Base-by-base conservation (phyloP, 2,329 filamentous ascomycete species). In the Epichloe brachyelytri region DNA sequence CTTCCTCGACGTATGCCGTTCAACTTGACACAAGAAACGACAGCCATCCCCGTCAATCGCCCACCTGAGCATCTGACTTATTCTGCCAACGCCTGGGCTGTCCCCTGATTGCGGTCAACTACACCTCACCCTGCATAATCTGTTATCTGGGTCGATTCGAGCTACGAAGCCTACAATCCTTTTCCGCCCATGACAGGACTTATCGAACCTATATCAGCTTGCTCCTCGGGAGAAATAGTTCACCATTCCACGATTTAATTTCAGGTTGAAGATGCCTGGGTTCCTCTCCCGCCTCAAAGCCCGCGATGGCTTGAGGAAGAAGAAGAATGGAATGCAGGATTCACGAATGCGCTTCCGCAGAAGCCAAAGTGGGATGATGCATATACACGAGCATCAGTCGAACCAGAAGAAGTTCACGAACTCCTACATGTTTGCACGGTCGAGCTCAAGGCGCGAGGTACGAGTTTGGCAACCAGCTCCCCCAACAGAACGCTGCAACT, bases 401-500 rank as follows among this genome's bases (percentile, higher is more conserved):
- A 88, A 49, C 86, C 90, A 5, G 88, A 95, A 58, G 93, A 98
- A 71, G 83, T 98, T 46, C 84, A 90, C 61, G 89, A 95, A 63
- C 72, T 98, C 55, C 75, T 97, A 48, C 79, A 83, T 64, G 81
- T 83, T 58, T 96, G 89, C 71, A 94, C 90, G 11, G 77, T 83
- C 51, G 93, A 98, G 71, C 79, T 98, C 67, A 98, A 97, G 72
- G 85, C 86, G 54, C 80, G 90, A 86, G 91, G 91, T 95, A 81
- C 60, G 80, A 69, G 8, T 54, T 56, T 57, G 30, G 37, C 26
- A 17, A 7, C 26, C 37, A 20, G 37, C 44, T 17, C 8, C 5
- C n/a, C 19, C 22, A 22, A 8, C 7, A 7, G 14, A 33, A 22
- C 30, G 39, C 37, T 37, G 12, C 43, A n/a, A 17, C 5, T 20